Evolutionary conservation across 768 basidiomycete species (phyloP), one percentile per base, ranked within the genome.

Genomic region (Hygrocybe punicea): DNA sequence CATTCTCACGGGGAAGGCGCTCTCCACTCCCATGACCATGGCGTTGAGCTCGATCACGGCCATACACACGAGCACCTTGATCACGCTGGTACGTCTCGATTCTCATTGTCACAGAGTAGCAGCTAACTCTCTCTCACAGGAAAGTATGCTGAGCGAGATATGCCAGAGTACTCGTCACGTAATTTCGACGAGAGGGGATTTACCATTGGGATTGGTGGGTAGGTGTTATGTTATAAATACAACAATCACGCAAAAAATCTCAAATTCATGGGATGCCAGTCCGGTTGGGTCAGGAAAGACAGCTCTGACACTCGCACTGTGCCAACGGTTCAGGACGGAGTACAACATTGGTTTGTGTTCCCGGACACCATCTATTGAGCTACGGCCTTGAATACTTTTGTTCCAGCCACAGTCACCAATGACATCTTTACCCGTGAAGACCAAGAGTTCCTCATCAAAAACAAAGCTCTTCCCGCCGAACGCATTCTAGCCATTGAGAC

Each of bases 241-340:
- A 7, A 36, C 25, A n/a, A 45, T 25, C 13, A 44, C 16, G 49
- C n/a, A 23, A 42, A 13, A 16, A 40, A 45, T 21, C 45, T 53
- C 21, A 50, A 42, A 40, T 3, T 14, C 36, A 33, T 24, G 19
- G 13, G 23, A 2, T 35, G 23, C 37, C 60, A 97, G 95, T 0
- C 95, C 95, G 2, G 95, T 98, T n/a, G 95, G 95, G 9, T 97
- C 95, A 2, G 96, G 96, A 3, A 98, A 99, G 78, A 98, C 96
- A 0, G 96, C 96, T 0, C 73, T 98, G 62, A 91, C 93, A 2
- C 84, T 99, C 50, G 91, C 91, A 1, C 80, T 99, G 16, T 98
- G 96, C 75, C 81, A 86, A 68, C 80, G 77, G 45, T 76, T 98
- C 48, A 81, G 96, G 57, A 81, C 81, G 33, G 83, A 87, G 59